These are phyloP conservation scores for Sporormia fimetaria DNA, from an alignment of 495 filamentous ascomycete genomes.

Conservation along the genomic window DNA sequence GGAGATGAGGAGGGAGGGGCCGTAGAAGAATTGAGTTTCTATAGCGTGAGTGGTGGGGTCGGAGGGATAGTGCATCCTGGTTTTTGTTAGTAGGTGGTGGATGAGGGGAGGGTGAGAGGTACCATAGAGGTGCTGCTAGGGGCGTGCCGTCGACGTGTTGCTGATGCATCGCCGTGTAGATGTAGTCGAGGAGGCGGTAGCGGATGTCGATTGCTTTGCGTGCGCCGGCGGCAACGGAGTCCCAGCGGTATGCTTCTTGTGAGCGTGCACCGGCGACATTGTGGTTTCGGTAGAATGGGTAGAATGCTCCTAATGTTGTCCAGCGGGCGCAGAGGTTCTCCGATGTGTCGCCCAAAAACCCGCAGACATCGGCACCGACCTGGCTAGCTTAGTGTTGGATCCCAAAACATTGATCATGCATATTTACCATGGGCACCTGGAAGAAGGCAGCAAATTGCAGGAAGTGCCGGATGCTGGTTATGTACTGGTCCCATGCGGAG, in stretches of 20 bases:
- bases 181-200: slow-evolving; percentile 68
- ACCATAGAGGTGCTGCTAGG: slow-evolving; percentile 57
- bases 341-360: slow-evolving; percentile 59
- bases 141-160: slow-evolving; percentile 62
- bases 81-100: background rate
- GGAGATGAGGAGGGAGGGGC: slow-evolving; percentile 56
- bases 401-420: background rate
- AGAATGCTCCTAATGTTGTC: slow-evolving; percentile 71
- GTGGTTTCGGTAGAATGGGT: slow-evolving; percentile 78
- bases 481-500: slow-evolving; percentile 62
- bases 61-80: slow-evolving; percentile 43
- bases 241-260: slow-evolving; percentile 76
- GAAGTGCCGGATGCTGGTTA: slow-evolving; percentile 53
- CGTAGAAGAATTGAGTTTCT: slow-evolving; percentile 64
- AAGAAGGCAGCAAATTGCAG: slow-evolving; percentile 68
- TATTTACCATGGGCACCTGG: slow-evolving; percentile 64
- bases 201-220: slow-evolving; percentile 62
- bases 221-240: slow-evolving; percentile 51
- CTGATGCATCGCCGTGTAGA: slow-evolving; percentile 61
- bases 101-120: slow-evolving; percentile 11
- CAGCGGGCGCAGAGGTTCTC: slow-evolving; percentile 75
- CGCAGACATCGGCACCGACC: slow-evolving; percentile 70
- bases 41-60: slow-evolving; percentile 51
- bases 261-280: slow-evolving; percentile 37
- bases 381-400: background rate